phyloP scores from a whole-genome alignment of 1,284 basidiomycete genomes.

The Porodaedalea pini region DNA sequence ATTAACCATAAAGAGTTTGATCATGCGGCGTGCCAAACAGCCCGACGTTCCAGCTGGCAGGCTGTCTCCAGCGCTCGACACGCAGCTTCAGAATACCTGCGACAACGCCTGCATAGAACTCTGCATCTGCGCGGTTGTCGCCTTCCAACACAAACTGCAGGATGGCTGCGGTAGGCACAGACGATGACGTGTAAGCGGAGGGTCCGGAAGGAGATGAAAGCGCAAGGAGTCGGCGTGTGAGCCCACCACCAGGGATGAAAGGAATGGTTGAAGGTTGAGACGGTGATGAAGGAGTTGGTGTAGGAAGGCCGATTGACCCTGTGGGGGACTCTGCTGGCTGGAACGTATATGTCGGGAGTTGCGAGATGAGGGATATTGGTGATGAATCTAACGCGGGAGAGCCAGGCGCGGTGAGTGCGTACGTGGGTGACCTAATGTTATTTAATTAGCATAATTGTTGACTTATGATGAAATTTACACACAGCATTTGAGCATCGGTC shows the following conservation, averaged over 20 bases:
- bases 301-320: not conserved
- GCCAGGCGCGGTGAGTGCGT: slow-evolving; percentile 45
- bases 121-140: slow-evolving; percentile 73
- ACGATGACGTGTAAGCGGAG: slow-evolving; percentile 12
- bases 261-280: slow-evolving; percentile 42
- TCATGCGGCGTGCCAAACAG: slow-evolving; percentile 72
- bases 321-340: not conserved
- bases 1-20: slow-evolving; percentile 63
- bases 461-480: slow-evolving; percentile 36
- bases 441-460: slow-evolving; percentile 20
- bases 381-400: slow-evolving; percentile 37
- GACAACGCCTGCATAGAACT: slow-evolving; percentile 53
- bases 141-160: slow-evolving; percentile 74
- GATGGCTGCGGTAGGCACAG: slow-evolving; percentile 49
- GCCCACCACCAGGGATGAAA: slow-evolving; percentile 72
- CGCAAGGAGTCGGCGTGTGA: slow-evolving; percentile 63
- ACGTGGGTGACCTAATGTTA: slow-evolving; percentile 51
- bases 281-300: slow-evolving; percentile 32
- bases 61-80: slow-evolving; percentile 51
- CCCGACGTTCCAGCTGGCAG: slow-evolving; percentile 61
- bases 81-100: slow-evolving; percentile 43
- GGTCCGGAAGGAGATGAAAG: slow-evolving; percentile 35
- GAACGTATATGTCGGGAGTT: slow-evolving; percentile 42
- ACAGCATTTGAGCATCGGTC: slow-evolving; percentile 75
- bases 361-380: slow-evolving; percentile 38